Percentiles rank a stretch among this genome's conserved stretches.
Evolutionary conservation across 108 stramenopile genomes (phyloP).

Genomic region (Cyclostephanos tholiformis): DNA sequence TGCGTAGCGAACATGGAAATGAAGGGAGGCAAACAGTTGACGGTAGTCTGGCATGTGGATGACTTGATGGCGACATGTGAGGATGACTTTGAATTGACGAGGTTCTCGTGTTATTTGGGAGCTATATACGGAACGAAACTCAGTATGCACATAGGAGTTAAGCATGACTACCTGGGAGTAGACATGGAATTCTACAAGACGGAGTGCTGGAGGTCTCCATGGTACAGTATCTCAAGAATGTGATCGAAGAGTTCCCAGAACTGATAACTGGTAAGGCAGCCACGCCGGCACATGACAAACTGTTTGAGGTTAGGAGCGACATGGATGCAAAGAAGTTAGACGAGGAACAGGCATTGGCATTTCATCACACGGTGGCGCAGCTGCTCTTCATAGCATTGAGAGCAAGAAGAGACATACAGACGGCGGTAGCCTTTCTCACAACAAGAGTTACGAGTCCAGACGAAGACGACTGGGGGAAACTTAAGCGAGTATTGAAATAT

Average conservation of each 20-base stretch:
- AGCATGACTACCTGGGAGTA: not conserved
- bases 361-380: no score
- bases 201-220: no score
- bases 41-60: conserved; percentile 53
- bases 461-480: no score
- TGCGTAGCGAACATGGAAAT: conserved; percentile 15
- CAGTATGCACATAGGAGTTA: conserved; percentile 27
- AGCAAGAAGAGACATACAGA: no score
- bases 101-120: not conserved
- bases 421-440: conserved; percentile 28
- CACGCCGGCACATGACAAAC: conserved; percentile 17
- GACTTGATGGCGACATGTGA: not conserved
- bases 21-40: conserved; percentile 25
- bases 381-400: no score
- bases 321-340: not conserved
- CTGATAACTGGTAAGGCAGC: not conserved
- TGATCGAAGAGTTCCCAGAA: no score
- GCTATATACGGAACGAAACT: conserved; percentile 14
- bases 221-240: no score
- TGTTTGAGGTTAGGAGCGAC: conserved; percentile 10
- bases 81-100: no score
- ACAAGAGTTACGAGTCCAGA: no score
- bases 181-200: no score
- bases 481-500: no score
- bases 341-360: conserved; percentile 10